Evolutionary conservation across 1,284 basidiomycete genomes (phyloP).

Genomic region (Uromyces viciae-fabae): DNA sequence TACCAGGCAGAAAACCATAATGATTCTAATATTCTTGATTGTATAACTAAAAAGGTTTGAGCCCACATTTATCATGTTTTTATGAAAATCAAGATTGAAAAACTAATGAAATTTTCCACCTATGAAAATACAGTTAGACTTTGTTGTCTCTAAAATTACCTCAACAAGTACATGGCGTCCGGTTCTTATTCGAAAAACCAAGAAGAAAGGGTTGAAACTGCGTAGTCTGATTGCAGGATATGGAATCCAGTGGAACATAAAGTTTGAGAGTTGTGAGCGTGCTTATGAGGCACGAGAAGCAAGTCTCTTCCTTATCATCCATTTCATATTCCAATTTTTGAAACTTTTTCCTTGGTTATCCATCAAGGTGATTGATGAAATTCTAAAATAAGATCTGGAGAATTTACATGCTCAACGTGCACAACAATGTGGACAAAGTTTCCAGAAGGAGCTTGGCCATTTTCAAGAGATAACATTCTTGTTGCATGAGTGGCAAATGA

Average conservation of each 20-base stretch:
- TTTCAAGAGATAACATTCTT: constrained; percentile 13
- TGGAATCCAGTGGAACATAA: constrained; percentile 22
- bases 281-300: constrained; percentile 9
- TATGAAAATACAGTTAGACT: constrained; percentile 8
- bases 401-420: constrained; percentile 22
- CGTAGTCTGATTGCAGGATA: constrained; percentile 10
- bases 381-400: constrained; percentile 17
- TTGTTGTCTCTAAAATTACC: constrained; percentile 14
- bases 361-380: constrained; percentile 18
- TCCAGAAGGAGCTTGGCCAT: constrained; percentile 3
- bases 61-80: not conserved
- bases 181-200: not conserved
- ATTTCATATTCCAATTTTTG: not conserved
- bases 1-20: not conserved
- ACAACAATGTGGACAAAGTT: not conserved
- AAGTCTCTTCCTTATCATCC: not conserved
- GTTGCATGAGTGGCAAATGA: constrained; percentile 1
- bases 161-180: constrained; percentile 2
- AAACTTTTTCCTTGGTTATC: not conserved
- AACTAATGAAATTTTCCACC: not conserved
- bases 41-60: constrained; percentile 7
- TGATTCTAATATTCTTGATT: not conserved
- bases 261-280: constrained; percentile 10
- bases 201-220: constrained; percentile 3
- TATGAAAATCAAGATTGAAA: not conserved